phyloP scores from a whole-genome alignment of 164 flowering plant genomes.

The Nelumbo lutea region DNA sequence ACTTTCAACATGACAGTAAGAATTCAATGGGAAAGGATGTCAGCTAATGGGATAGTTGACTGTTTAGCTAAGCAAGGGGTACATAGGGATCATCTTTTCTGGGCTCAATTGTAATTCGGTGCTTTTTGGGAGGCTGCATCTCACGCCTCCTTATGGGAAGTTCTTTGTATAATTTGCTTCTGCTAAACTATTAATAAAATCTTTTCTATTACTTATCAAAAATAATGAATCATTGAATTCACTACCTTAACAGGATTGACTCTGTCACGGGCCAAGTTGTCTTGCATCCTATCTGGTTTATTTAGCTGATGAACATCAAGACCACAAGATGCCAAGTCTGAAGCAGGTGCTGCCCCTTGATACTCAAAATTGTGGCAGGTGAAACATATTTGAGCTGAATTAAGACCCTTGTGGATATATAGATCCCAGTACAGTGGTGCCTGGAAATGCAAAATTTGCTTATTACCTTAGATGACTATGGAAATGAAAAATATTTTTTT shows the following conservation, averaged over 20 bases:
- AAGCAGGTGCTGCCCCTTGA: conserved; percentile 84
- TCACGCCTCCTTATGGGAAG: no score
- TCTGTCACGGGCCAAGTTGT: conserved; percentile 63
- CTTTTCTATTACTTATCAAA: no score
- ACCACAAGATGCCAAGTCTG: conserved; percentile 87
- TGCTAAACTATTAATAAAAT: no score
- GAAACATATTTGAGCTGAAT: conserved; percentile 92
- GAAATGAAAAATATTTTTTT: not conserved
- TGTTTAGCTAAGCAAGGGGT: no score
- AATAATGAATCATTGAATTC: not conserved
- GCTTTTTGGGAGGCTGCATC: no score
- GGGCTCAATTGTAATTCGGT: no score
- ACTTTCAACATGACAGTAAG: no score
- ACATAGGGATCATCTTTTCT: no score
- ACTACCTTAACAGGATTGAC: conserved; percentile 84
- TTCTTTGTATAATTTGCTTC: no score
- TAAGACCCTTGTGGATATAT: conserved; percentile 79
- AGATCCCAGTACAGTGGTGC: conserved; percentile 97
- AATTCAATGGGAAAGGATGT: no score
- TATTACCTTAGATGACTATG: not conserved
- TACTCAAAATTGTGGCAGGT: conserved; percentile 99
- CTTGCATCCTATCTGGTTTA: conserved; percentile 98
- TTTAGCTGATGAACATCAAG: conserved; percentile 80
- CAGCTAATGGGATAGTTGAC: no score
- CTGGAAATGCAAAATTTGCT: conserved; percentile 28